Conservation (phyloP, 2,329 filamentous ascomycete genomes). For the Pleochaeta shiraiana region DNA sequence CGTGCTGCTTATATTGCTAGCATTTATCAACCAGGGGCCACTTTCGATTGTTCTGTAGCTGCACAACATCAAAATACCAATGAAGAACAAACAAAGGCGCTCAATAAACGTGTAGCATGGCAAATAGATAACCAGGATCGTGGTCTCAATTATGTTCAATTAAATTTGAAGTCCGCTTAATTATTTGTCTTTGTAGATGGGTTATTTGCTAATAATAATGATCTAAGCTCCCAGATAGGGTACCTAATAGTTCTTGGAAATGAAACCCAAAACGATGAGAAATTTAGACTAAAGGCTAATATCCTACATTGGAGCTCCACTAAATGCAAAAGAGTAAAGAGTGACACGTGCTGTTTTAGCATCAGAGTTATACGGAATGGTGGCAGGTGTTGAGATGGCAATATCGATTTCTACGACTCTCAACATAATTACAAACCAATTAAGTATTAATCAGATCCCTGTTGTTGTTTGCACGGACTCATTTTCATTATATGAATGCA, state of each 20-base stretch:
- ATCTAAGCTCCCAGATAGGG: background rate
- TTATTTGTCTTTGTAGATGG: background rate
- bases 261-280: background rate
- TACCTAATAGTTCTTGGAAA: background rate
- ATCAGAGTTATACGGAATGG: constrained; percentile 7
- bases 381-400: constrained; percentile 5
- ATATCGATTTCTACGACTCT: constrained; percentile 3
- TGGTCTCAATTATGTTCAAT: background rate
- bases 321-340: constrained; percentile 4
- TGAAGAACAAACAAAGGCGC: background rate
- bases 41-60: background rate
- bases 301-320: background rate
- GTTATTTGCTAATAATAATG: background rate
- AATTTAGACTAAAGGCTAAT: background rate
- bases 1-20: background rate
- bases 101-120: background rate
- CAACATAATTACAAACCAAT: constrained; percentile 3
- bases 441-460: background rate
- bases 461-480: background rate
- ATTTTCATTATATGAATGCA: background rate
- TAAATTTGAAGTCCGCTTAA: background rate
- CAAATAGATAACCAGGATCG: background rate
- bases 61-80: background rate
- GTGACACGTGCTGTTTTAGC: constrained; percentile 5
- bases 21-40: background rate